These are phyloP conservation scores for Daphne laureola DNA, from an alignment of 441 rosid species.

Conservation along the genomic window DNA sequence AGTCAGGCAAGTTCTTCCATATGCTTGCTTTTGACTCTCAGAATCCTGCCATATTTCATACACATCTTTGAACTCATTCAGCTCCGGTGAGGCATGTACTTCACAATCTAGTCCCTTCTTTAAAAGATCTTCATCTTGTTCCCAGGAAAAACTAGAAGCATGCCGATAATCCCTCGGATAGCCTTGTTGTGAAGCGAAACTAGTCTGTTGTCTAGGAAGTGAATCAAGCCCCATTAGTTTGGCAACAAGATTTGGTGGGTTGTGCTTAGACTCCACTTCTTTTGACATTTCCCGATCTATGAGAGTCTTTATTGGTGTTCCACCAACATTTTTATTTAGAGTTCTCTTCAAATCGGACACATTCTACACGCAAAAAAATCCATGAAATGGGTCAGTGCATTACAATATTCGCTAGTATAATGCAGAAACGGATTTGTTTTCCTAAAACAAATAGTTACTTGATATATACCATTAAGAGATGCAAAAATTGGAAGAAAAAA, in stretches of 20 bases:
- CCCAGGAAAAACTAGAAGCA: slow-evolving; percentile 56
- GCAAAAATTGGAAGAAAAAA: background rate
- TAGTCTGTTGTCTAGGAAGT: slow-evolving; percentile 48
- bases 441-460: no score
- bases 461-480: no score
- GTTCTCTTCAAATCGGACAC: slow-evolving; percentile 57
- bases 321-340: slow-evolving; percentile 46
- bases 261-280: slow-evolving; percentile 50
- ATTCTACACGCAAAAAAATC: slow-evolving; percentile 36
- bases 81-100: slow-evolving; percentile 27
- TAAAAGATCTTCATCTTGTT: slow-evolving; percentile 28
- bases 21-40: slow-evolving; percentile 22
- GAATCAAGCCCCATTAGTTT: slow-evolving; percentile 97
- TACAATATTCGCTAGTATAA: slow-evolving; percentile 11
- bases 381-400: slow-evolving; percentile 16
- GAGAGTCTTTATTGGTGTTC: slow-evolving; percentile 75
- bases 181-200: slow-evolving; percentile 35
- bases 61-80: slow-evolving; percentile 52
- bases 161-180: slow-evolving; percentile 42
- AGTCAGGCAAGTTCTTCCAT: slow-evolving; percentile 42
- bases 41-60: slow-evolving; percentile 67
- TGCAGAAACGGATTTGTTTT: no score
- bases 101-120: slow-evolving; percentile 39
- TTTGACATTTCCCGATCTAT: slow-evolving; percentile 81
- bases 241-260: slow-evolving; percentile 76